phyloP scores from a whole-genome alignment of 805 yeast genomes.

The Pichia exigua region DNA sequence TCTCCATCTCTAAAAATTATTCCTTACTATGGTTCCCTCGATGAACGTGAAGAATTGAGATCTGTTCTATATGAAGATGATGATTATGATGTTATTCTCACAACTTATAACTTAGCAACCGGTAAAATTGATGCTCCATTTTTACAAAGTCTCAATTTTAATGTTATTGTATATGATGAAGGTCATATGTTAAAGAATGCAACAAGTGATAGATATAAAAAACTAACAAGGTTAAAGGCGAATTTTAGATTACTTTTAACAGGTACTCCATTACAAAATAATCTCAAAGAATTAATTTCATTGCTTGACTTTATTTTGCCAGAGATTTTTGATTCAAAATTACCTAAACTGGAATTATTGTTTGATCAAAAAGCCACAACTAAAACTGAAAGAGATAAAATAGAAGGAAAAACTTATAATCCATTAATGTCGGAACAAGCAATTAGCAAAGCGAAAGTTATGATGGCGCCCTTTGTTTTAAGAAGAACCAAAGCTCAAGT shows the following conservation, averaged over 20 bases:
- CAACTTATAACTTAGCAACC: constrained; percentile 88
- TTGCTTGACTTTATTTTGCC: constrained; percentile 89
- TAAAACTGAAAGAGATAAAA: constrained; percentile 30
- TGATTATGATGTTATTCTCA: constrained; percentile 79
- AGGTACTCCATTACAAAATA: constrained; percentile 96
- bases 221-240: constrained; percentile 77
- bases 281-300: constrained; percentile 83
- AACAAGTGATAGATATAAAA: constrained; percentile 74
- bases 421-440: constrained; percentile 89
- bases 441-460: constrained; percentile 84
- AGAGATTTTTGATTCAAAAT: constrained; percentile 64
- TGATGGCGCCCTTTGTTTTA: constrained; percentile 97
- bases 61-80: constrained; percentile 51
- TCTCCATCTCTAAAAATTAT: constrained; percentile 76
- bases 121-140: constrained; percentile 75
- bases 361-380: constrained; percentile 86
- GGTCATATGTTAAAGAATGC: constrained; percentile 96
- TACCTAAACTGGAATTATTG: constrained; percentile 71
- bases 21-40: constrained; percentile 87
- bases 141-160: constrained; percentile 64
- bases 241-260: constrained; percentile 82
- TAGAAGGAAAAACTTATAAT: constrained; percentile 45
- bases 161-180: constrained; percentile 90
- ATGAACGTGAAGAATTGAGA: constrained; percentile 79
- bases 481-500: constrained; percentile 92